Evolutionary conservation across 768 basidiomycete species (phyloP).

Genomic region (Coprinopsis strossmayeri): DNA sequence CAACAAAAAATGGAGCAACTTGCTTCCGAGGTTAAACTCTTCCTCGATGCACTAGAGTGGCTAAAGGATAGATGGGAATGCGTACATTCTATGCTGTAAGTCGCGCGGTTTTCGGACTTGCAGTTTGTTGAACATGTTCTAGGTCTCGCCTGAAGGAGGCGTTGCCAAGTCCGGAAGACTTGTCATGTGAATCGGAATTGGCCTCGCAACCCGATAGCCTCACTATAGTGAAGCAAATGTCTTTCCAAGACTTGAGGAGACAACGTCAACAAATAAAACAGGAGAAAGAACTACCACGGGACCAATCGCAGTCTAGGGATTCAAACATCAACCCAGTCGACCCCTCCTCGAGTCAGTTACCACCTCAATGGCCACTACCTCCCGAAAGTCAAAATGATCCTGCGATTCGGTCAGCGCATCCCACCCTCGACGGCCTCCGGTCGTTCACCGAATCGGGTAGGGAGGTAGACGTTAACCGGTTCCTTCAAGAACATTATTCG

Average conservation of each 20-base stretch:
- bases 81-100: constrained; percentile 26
- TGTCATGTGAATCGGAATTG: not conserved
- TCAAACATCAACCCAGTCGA: not conserved
- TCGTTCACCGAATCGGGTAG: too few species aligned
- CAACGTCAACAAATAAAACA: constrained; percentile 3
- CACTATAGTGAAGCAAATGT: not conserved
- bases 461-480: not conserved
- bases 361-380: too few species aligned
- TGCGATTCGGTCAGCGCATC: not conserved
- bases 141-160: constrained; percentile 7
- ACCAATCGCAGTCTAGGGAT: not conserved
- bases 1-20: constrained; percentile 20
- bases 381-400: not conserved
- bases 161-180: constrained; percentile 9
- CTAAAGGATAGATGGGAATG: constrained; percentile 28
- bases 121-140: not conserved
- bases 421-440: too few species aligned
- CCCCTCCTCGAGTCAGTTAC: too few species aligned
- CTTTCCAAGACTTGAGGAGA: constrained; percentile 7
- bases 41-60: constrained; percentile 37
- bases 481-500: constrained; percentile 6
- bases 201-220: not conserved
- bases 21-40: constrained; percentile 31
- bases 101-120: constrained; percentile 1
- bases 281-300: not conserved